A percentile compares a stretch with the other conserved stretches of the same genome.
phyloP scores from a whole-genome alignment of 73 alveolate species.

The Urostyla sp. region DNA sequence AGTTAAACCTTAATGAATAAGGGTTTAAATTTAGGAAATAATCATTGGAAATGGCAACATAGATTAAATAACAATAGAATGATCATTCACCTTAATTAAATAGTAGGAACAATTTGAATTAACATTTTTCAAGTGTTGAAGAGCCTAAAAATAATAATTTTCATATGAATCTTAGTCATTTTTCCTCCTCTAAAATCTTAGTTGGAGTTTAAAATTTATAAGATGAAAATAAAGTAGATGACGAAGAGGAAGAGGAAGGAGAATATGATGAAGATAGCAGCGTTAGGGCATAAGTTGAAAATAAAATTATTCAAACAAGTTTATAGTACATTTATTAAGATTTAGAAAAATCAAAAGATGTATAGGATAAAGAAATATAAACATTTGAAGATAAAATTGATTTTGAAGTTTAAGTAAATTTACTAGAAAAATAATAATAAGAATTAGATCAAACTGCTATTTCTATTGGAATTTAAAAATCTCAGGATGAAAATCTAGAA shows the following conservation, averaged over 20 bases:
- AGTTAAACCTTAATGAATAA: background rate
- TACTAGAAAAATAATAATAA: background rate
- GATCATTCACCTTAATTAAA: background rate
- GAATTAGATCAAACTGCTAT: background rate
- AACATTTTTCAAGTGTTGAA: background rate
- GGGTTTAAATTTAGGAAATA: background rate
- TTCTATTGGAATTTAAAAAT: background rate
- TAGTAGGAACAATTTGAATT: background rate
- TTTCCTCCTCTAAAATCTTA: no score
- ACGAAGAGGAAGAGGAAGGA: conserved; percentile 24
- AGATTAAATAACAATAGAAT: background rate
- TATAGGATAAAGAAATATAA: background rate
- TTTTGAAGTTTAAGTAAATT: background rate
- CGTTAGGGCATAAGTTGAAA: background rate
- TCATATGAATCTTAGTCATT: background rate
- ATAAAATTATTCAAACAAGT: background rate
- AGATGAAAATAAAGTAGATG: conserved; percentile 16
- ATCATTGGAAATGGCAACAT: background rate
- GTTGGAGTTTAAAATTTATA: no score
- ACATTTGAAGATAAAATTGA: background rate
- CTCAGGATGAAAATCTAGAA: background rate
- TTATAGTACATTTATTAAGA: background rate
- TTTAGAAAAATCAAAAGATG: background rate
- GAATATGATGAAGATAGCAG: background rate
- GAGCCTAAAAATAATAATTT: background rate